Evolutionary conservation across 116 monocot species (phyloP), one percentile per base, ranked within the genome.

Genomic region (Posidonia oceanica): DNA sequence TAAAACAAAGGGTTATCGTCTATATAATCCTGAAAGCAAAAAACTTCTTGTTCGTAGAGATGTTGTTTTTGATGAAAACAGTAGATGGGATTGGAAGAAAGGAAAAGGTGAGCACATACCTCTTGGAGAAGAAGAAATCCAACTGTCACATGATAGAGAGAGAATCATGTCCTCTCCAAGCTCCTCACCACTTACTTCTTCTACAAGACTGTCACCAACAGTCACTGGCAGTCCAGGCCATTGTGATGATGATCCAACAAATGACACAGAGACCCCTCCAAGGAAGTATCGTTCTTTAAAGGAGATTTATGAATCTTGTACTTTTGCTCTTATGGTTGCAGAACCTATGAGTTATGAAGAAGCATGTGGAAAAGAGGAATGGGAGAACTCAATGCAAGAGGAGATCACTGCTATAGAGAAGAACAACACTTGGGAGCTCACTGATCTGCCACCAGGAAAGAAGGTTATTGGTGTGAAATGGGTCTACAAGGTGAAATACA

Each of bases 391-490:
- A 10, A 10, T 48, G 73, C 14, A 39, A 39, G 73, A 73, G 64
- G 64, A 65, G 6, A 37, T 73, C 8, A 5, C 29, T 37, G 18
- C 55, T 10, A 73, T 73, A 36, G 63, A 73, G 48, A 65, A 38
- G 22, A 73, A 65, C 12, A 18, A 64, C 13, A 54, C 73, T 36
- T 54, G 64, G 52, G 54, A 73, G 21, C 13, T 73, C 15, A 51
- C 54, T 38, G 8, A 64, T 42, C 16, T 66, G 4, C 41, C 77
- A 17, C 53, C 23, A 65, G 55, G 42, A 23, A 57, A 71, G 15
- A 10, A 77, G 15, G 40, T 36, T 17, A 66, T 77, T 77, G 71
- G 55, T 29, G 56, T 77, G 2, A 77, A 71, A 51, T 77, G 71
- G 77, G 29, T 77, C 3, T 71, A 61, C 36, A 75, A 71, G 39